Percentiles rank a stretch among this genome's conserved stretches.
Evolutionary conservation across 441 rosid genomes (phyloP).

Genomic region (Biscutella laevigata): DNA sequence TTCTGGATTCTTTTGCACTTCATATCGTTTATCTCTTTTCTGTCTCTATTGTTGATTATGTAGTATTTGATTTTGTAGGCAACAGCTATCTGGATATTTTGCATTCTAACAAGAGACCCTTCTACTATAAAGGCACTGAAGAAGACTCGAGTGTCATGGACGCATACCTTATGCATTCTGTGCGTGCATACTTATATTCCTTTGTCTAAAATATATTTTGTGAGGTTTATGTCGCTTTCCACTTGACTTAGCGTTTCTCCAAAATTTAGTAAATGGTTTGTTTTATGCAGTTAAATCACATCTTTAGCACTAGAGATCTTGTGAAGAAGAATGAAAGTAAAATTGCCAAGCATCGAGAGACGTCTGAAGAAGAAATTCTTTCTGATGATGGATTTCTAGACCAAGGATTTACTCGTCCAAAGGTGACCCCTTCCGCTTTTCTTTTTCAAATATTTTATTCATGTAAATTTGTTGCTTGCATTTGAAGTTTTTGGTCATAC

Average conservation of each 20-base stretch:
- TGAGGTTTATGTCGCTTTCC: constrained; percentile 8
- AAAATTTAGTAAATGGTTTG: constrained; percentile 18
- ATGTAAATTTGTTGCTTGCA: not conserved
- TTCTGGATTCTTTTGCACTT: not conserved
- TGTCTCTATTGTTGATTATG: constrained; percentile 22
- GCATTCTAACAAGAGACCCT: constrained; percentile 81
- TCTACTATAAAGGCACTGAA: constrained; percentile 61
- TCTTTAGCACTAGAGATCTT: constrained; percentile 62
- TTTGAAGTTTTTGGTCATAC: constrained; percentile 10
- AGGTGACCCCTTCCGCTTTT: constrained; percentile 43
- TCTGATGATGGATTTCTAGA: constrained; percentile 59
- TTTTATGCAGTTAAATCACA: constrained; percentile 81
- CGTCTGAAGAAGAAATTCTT: constrained; percentile 40
- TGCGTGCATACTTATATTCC: constrained; percentile 28
- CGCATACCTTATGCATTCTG: constrained; percentile 82
- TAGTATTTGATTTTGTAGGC: constrained; percentile 32
- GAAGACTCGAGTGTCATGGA: constrained; percentile 79
- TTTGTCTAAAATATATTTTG: constrained; percentile 7
- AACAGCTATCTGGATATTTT: constrained; percentile 74
- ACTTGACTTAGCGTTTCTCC: constrained; percentile 11
- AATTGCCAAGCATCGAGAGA: constrained; percentile 49
- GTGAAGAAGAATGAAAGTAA: constrained; percentile 72
- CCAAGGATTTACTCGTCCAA: constrained; percentile 95
- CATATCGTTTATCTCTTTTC: not conserved
- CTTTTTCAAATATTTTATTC: not conserved